A percentile compares a stretch with the other conserved stretches of the same genome.
Evolutionary conservation across 768 basidiomycete species (phyloP).

Genomic region (Leccinum subgranulosum): DNA sequence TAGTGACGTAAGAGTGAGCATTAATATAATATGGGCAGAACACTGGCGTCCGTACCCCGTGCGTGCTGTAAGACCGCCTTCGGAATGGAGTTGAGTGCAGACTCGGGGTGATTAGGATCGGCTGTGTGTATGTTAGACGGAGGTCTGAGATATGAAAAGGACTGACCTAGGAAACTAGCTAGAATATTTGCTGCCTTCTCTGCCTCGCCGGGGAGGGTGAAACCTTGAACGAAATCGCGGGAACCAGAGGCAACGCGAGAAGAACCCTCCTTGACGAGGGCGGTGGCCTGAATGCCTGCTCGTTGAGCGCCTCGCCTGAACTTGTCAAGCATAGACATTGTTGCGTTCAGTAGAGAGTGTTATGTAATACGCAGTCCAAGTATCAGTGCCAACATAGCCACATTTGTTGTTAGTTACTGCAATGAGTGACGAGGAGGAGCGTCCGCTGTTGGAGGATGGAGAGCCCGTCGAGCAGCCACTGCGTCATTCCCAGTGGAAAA

Average conservation of each 20-base stretch:
- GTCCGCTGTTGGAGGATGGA: slow-evolving; percentile 20
- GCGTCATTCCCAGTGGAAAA: slow-evolving; percentile 5
- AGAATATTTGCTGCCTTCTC: slow-evolving; percentile 93
- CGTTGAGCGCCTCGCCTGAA: slow-evolving; percentile 78
- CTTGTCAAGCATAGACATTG: slow-evolving; percentile 72
- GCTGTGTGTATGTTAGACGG: slow-evolving; percentile 45
- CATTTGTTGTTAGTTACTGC: neutral
- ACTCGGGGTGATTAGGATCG: slow-evolving; percentile 81
- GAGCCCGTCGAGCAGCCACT: slow-evolving; percentile 5
- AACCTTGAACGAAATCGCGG: slow-evolving; percentile 76
- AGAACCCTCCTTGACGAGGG: slow-evolving; percentile 65
- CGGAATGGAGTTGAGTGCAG: slow-evolving; percentile 91
- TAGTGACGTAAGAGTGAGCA: neutral
- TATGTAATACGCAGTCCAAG: slow-evolving; percentile 16
- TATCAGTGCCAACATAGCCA: slow-evolving; percentile 20
- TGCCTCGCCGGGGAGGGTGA: slow-evolving; percentile 88
- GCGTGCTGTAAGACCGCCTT: slow-evolving; percentile 89
- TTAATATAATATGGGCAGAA: neutral
- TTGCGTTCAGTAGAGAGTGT: slow-evolving; percentile 1
- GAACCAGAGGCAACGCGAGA: slow-evolving; percentile 72
- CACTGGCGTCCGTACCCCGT: slow-evolving; percentile 56
- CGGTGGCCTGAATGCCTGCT: slow-evolving; percentile 76
- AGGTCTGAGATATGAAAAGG: neutral
- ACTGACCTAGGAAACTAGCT: slow-evolving; percentile 82
- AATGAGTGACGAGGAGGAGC: slow-evolving; percentile 24